Base-by-base conservation (phyloP, 331 rosid species). In the Quercus tomentella region DNA sequence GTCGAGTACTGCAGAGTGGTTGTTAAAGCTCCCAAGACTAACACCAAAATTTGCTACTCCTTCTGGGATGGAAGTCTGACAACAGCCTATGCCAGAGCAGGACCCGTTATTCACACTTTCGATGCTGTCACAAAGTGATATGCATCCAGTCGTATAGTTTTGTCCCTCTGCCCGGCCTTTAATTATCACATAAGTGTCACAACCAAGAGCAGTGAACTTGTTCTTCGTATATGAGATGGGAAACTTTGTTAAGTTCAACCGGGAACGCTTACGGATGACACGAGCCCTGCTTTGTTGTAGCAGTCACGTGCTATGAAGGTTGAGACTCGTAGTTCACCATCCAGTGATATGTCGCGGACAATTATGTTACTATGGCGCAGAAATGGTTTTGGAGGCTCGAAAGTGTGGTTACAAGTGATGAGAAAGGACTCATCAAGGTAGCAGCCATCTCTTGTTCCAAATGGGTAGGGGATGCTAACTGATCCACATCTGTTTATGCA, bases 301-400 rank as follows among this genome's bases (percentile, higher is more conserved):
- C 31, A 30, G 31, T 30, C 31, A 30, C 31, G 4, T 30, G 31
- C 31, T 30, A 30, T 30, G 31, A 30, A 30, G 31, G 31, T 30
- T 30, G 31, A 30, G 31, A 30, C 31, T 30, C 31, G 31, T 0
- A 30, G 31, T 30, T 30, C 31, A 30, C 31, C 31, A 30, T 30
- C 31, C 17, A 58, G 12, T 57, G 76, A 78, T 57, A 78, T 70
- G 76, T 78, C 25, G 82, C 70, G 76, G 18, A 78, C 35, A 12
- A 0, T 4, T 70, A 70, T 20, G 20, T 56, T 70, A 43, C 17
- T 3, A 6, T 20, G 25, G 20, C 45, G 23, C 6, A 70, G 41
- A 58, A 37, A 4, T 33, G 49, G 76, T 21, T 30, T 30, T 30
- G 31, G 31, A 30, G 26, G 35, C 1, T 7, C 25, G 30, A 54